Conservation (phyloP, 2,329 filamentous ascomycete genomes). For the Aspergillus sp. region DNA sequence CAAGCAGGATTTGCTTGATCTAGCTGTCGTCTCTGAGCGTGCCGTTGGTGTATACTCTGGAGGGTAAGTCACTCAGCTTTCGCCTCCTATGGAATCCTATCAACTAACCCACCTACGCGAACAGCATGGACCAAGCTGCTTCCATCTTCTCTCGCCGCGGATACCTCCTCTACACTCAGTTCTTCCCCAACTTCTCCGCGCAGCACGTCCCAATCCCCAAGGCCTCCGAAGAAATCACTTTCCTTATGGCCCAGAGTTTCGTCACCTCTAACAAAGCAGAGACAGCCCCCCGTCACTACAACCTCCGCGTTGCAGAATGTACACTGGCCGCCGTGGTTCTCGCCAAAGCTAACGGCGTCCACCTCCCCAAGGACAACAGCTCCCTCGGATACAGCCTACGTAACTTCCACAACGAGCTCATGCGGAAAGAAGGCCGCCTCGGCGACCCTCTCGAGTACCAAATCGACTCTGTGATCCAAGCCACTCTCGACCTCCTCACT, state of each 20-base stretch:
- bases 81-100: background rate
- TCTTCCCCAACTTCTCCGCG: constrained; percentile 75
- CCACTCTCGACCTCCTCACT: constrained; percentile 69
- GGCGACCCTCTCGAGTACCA: constrained; percentile 61
- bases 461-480: constrained; percentile 68
- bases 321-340: constrained; percentile 76
- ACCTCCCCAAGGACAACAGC: constrained; percentile 73
- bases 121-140: constrained; percentile 92
- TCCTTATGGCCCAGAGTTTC: constrained; percentile 92
- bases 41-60: constrained; percentile 95
- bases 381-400: constrained; percentile 81
- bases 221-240: constrained; percentile 78
- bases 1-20: constrained; percentile 87
- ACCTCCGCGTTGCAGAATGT: constrained; percentile 93
- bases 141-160: constrained; percentile 89
- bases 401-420: constrained; percentile 83
- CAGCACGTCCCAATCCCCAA: constrained; percentile 78
- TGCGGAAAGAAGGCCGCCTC: constrained; percentile 52
- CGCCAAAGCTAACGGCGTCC: constrained; percentile 59
- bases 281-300: constrained; percentile 92
- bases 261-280: constrained; percentile 93
- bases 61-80: constrained; percentile 58
- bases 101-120: constrained; percentile 5
- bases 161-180: constrained; percentile 85
- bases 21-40: constrained; percentile 92